Conservation (phyloP, 2,329 filamentous ascomycete genomes). For the Nigrospora sphaerica region DNA sequence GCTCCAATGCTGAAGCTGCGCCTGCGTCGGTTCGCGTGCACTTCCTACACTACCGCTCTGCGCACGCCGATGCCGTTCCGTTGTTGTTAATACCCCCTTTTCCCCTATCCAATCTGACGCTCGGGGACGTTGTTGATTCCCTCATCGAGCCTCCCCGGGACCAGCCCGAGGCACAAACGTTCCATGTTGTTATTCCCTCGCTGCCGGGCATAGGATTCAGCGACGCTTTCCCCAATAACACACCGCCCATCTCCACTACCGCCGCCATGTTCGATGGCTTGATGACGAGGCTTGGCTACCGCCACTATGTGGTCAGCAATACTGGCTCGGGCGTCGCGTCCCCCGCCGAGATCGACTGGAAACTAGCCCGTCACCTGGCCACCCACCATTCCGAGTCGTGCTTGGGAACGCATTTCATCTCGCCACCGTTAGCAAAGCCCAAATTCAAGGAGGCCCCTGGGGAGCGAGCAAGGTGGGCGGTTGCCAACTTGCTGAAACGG, state of each 20-base stretch:
- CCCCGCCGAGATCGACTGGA: constrained; percentile 44
- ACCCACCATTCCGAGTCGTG: constrained; percentile 41
- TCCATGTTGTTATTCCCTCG: constrained; percentile 60
- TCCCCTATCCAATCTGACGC: constrained; percentile 56
- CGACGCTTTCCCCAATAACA: constrained; percentile 47
- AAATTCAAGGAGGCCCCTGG: constrained; percentile 32
- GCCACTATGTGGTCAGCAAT: constrained; percentile 49
- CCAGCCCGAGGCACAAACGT: constrained; percentile 38
- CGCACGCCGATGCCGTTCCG: constrained; percentile 48
- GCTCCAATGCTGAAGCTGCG: constrained; percentile 18
- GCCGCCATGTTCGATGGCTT: constrained; percentile 49
- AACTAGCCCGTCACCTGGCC: constrained; percentile 40
- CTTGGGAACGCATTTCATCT: constrained; percentile 53
- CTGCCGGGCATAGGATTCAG: constrained; percentile 63
- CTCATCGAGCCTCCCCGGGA: constrained; percentile 44
- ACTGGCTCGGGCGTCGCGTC: constrained; percentile 38
- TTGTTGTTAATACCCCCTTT: constrained; percentile 60
- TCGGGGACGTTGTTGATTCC: constrained; percentile 46
- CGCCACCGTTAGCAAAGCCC: constrained; percentile 46
- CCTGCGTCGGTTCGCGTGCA: constrained; percentile 44
- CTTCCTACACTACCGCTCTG: constrained; percentile 55
- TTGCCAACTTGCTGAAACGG: constrained; percentile 41
- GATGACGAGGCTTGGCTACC: constrained; percentile 55
- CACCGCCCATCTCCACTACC: constrained; percentile 41
- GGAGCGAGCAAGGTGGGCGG: constrained; percentile 47